phyloP scores from a whole-genome alignment of 306 rosid genomes.

The Cicer judaicum region DNA sequence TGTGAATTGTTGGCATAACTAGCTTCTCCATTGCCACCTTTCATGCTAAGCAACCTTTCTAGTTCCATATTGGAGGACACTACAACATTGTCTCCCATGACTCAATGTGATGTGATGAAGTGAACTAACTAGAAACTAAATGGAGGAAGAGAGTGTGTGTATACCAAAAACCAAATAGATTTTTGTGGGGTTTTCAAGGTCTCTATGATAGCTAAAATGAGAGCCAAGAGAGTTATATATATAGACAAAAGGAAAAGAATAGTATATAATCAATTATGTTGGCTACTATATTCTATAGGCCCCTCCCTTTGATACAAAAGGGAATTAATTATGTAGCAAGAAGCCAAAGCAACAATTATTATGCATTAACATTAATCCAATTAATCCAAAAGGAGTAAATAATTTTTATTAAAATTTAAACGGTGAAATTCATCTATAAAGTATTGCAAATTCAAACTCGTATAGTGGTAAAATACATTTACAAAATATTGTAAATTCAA shows the following conservation, averaged over 20 bases:
- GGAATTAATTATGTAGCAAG: slow-evolving; percentile 14
- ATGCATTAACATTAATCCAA: slow-evolving; percentile 1
- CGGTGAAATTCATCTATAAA: too few species aligned
- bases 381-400: too few species aligned
- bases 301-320: slow-evolving; percentile 15
- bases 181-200: background rate
- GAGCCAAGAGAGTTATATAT: slow-evolving; percentile 41
- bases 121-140: slow-evolving; percentile 3
- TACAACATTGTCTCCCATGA: slow-evolving; percentile 71
- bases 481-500: too few species aligned
- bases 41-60: slow-evolving; percentile 87
- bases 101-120: background rate
- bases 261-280: slow-evolving; percentile 27
- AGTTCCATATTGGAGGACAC: slow-evolving; percentile 81
- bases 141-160: slow-evolving; percentile 21
- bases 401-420: too few species aligned
- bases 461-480: too few species aligned
- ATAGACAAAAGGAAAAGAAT: slow-evolving; percentile 29
- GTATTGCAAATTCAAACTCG: too few species aligned
- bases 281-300: slow-evolving; percentile 41
- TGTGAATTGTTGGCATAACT: slow-evolving; percentile 98
- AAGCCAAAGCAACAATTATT: slow-evolving; percentile 37
- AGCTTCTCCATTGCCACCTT: slow-evolving; percentile 93
- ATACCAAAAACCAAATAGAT: background rate
- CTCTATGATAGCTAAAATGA: slow-evolving; percentile 26